Evolutionary conservation across 2,329 filamentous ascomycete species (phyloP).

Genomic region (Botrytis fragariae): DNA sequence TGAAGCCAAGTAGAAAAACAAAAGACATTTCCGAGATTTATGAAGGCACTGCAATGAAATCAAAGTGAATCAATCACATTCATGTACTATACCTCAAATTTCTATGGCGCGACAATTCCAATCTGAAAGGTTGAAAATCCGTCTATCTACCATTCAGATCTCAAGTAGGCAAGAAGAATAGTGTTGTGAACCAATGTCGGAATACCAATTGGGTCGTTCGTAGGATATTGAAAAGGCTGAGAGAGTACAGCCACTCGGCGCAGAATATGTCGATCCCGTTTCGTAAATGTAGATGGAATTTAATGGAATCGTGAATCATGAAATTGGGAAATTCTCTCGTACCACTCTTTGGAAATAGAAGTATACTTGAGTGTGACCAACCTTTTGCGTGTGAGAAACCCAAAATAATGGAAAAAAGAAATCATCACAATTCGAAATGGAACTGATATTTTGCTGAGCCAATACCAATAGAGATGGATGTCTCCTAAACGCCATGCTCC

Average conservation of each 20-base stretch:
- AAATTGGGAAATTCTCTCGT: not conserved
- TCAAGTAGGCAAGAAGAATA: not conserved
- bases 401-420: not conserved
- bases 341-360: slow-evolving; percentile 1
- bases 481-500: slow-evolving; percentile 20
- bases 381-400: not conserved
- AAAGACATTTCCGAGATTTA: slow-evolving; percentile 17
- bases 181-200: not conserved
- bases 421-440: not conserved
- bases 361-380: slow-evolving; percentile 9
- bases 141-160: not conserved
- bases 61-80: slow-evolving; percentile 10
- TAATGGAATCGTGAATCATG: not conserved
- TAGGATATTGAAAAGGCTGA: not conserved
- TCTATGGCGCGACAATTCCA: not conserved
- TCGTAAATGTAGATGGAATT: slow-evolving; percentile 1
- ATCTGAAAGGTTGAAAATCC: not conserved
- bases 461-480: slow-evolving; percentile 15
- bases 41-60: not conserved
- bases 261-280: slow-evolving; percentile 7
- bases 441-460: slow-evolving; percentile 5
- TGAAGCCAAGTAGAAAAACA: slow-evolving; percentile 8
- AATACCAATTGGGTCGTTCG: not conserved
- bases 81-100: not conserved
- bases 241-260: slow-evolving; percentile 12